phyloP scores from a whole-genome alignment of 2,329 filamentous ascomycete genomes.

The Diplodia corticola region DNA sequence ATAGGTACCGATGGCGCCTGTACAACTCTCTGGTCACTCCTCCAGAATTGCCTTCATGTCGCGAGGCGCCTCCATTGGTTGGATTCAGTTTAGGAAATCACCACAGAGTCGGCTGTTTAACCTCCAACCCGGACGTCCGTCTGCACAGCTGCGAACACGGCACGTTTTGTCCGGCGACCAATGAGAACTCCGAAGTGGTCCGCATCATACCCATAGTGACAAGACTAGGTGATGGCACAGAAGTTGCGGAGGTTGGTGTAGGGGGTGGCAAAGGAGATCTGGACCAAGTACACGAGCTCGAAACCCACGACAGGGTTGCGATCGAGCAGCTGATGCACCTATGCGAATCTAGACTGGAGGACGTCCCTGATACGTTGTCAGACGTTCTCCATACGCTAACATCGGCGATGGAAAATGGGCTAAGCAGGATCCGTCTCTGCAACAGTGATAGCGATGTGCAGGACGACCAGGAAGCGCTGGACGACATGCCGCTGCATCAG shows the following conservation, averaged over 20 bases:
- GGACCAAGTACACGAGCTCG: slow-evolving; percentile 66
- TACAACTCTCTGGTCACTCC: slow-evolving; percentile 60
- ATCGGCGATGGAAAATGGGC: slow-evolving; percentile 25
- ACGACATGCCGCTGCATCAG: slow-evolving; percentile 35
- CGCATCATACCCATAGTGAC: slow-evolving; percentile 78
- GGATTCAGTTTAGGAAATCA: slow-evolving; percentile 76
- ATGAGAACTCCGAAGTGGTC: slow-evolving; percentile 56
- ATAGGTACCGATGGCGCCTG: slow-evolving; percentile 73
- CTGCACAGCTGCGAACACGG: slow-evolving; percentile 87
- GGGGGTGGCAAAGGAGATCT: slow-evolving; percentile 80
- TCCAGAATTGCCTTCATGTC: slow-evolving; percentile 46
- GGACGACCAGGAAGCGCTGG: slow-evolving; percentile 24
- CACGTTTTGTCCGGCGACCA: slow-evolving; percentile 57
- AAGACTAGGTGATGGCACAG: slow-evolving; percentile 58
- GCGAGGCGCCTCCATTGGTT: slow-evolving; percentile 66
- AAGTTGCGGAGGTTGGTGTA: slow-evolving; percentile 71
- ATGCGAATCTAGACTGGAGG: slow-evolving; percentile 44
- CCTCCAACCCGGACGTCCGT: slow-evolving; percentile 59
- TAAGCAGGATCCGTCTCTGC: slow-evolving; percentile 32
- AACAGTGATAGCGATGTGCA: slow-evolving; percentile 31
- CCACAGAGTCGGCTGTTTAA: slow-evolving; percentile 70
- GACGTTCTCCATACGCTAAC: slow-evolving; percentile 41
- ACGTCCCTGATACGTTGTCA: slow-evolving; percentile 34
- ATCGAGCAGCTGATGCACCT: slow-evolving; percentile 56
- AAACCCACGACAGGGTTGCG: slow-evolving; percentile 50